Evolutionary conservation across 1,139 yeast species (phyloP), one percentile per base, ranked within the genome.

Genomic region (Hemisphaericaspora xylanilytica): DNA sequence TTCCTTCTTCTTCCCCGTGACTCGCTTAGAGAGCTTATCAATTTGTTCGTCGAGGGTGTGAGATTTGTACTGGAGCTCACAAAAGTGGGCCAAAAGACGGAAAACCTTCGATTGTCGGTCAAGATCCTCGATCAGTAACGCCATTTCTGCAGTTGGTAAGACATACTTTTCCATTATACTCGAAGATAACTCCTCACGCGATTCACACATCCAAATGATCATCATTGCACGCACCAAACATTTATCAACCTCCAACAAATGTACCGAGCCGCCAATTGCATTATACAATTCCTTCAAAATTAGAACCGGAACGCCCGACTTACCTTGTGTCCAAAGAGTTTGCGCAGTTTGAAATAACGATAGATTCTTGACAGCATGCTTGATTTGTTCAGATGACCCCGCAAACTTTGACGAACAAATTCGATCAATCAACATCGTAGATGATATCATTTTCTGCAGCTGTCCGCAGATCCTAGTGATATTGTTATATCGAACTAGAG

Each of bases 141-240:
- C 56, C 9, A 41, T 37, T 1, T 50, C 48, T 6, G 62, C 54
- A 0, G 75, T 69, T 1, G 79, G 74, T 3, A 66, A 59, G 11
- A 87, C 79, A 52, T 81, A 81, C 3, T 68, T 62, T 1, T 64
- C 61, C 73, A 83, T 73, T 4, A 89, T 78, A 7, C 60, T 64
- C 1, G 73, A 66, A 0, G 89, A 78, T 17, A 80, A 67, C 42
- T 82, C 94, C 41, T 81, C 83, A 35, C 85, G 73, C 0, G 95
- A 84, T 31, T 69, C 73, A 0, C 87, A 72, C 41, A 80, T 65
- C 96, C 96, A 88, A 35, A 74, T 69, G 1, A 82, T 87, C 40
- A 87, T 57, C n/a, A 58, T 63, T 0, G 88, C 74, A 26, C 65
- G 63, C 1, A 80, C 50, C 21, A 67, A 46, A n/a, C 51, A 40